Evolutionary conservation across 805 yeast species (phyloP).

Genomic region (Brettanomyces sp.): DNA sequence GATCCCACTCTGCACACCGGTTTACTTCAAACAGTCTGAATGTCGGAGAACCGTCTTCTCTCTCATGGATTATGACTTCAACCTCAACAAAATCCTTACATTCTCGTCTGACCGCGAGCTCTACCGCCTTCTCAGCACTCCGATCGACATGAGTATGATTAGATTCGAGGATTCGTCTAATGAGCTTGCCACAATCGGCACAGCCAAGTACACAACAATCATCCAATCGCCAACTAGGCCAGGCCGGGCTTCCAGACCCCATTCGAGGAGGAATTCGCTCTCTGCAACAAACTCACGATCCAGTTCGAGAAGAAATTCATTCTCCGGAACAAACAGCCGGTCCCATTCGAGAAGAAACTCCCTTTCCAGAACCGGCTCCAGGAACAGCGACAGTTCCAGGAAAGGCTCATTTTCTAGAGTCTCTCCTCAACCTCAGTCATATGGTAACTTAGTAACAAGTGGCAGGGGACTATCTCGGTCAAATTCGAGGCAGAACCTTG

Average conservation of each 20-base stretch:
- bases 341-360: background rate
- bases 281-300: slow-evolving; percentile 1
- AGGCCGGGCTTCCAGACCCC: background rate
- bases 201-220: slow-evolving; percentile 12
- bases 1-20: slow-evolving; percentile 29
- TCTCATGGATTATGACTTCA: slow-evolving; percentile 26
- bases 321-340: background rate
- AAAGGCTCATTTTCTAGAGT: background rate
- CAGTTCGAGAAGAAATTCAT: background rate
- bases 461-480: background rate
- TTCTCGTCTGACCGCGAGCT: slow-evolving; percentile 18
- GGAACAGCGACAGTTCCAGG: background rate
- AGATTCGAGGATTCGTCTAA: slow-evolving; percentile 18
- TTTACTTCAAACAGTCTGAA: slow-evolving; percentile 22
- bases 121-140: slow-evolving; percentile 13
- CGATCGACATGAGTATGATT: slow-evolving; percentile 19
- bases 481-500: background rate
- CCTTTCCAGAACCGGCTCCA: background rate
- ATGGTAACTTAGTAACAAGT: background rate
- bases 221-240: slow-evolving; percentile 13
- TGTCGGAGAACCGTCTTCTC: slow-evolving; percentile 16
- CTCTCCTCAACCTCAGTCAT: too few species aligned
- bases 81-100: slow-evolving; percentile 18
- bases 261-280: background rate
- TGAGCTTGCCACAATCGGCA: slow-evolving; percentile 16